Evolutionary conservation across 2,329 filamentous ascomycete genomes (phyloP), one percentile per base, ranked within the genome.

Genomic region (Sclerotinia borealis): DNA sequence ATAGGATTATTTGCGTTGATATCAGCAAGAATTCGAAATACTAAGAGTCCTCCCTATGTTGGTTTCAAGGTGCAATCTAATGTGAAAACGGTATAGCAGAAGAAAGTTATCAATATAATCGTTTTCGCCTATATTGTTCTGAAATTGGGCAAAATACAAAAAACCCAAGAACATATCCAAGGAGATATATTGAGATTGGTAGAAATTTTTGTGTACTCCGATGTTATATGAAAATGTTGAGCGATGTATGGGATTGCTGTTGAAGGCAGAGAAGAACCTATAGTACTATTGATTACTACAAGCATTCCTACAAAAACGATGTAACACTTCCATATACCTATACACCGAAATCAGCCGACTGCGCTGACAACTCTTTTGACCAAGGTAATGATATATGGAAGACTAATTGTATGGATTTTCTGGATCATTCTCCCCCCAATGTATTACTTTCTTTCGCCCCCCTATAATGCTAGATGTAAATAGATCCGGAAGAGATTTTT

Each of bases 221-320:
- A 79, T 0, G 80, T 80, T 63, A 89, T 75, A 59, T 79, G 71
- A 75, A 87, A 91, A 68, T 87, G 79, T 3, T 75, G 72, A 3
- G 80, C 77, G 52, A 90, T 87, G 59, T 79, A 81, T 2, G 81
- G 79, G 2, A 85, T 80, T 17, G 85, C 84, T 73, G 87, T 87
- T 62, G 85, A 84, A 1, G 87, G 85, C 6, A 91, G 77, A 0
- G 85, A 79, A 48, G 83, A 88, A 1, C 83, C 84, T 75, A 90
- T 83, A 11, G 87, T 90, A 31, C 82, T 85, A 73, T 91, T 91
- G 72, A 89, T 78, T 49, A 90, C 85, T 60, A 82, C 79, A 66
- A 82, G 72, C 75, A 85, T 84, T 1, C 81, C 81, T 0, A 83
- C 79, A 31, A 83, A 70, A 2, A 87, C 71, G 7, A 89, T 79